phyloP scores from a whole-genome alignment of 495 filamentous ascomycete species.

The Penicillium bovifimosum region DNA sequence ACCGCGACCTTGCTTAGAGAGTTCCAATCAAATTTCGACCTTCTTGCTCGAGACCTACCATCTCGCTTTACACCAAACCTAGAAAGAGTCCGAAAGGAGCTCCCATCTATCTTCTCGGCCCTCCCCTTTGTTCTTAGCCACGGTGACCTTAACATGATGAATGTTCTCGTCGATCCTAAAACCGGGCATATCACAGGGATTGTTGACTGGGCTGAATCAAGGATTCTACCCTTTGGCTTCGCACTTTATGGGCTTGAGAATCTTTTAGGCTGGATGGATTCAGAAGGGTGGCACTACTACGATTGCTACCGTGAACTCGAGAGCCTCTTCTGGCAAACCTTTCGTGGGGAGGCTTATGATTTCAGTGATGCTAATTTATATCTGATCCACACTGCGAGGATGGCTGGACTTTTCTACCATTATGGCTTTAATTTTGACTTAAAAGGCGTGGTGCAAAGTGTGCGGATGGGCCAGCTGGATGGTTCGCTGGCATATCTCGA shows the following conservation, averaged over 20 bases:
- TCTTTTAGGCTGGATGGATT: slow-evolving; percentile 33
- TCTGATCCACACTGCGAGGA: slow-evolving; percentile 10
- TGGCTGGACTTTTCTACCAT: slow-evolving; percentile 16
- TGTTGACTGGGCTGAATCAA: slow-evolving; percentile 44
- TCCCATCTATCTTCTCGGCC: slow-evolving; percentile 26
- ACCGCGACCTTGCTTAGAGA: too few relatives aligned
- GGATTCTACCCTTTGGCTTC: slow-evolving; percentile 40
- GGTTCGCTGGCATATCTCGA: slow-evolving; percentile 14
- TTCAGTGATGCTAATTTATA: slow-evolving; percentile 13
- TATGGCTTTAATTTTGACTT: slow-evolving; percentile 9
- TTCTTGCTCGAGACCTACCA: background rate
- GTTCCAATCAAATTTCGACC: too few relatives aligned
- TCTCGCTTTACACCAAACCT: background rate
- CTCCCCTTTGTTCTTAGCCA: slow-evolving; percentile 42
- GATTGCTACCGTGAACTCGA: slow-evolving; percentile 14
- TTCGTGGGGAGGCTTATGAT: slow-evolving; percentile 10
- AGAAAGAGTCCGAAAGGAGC: slow-evolving; percentile 14
- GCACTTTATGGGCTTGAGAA: slow-evolving; percentile 39
- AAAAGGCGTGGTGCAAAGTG: background rate
- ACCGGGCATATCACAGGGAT: slow-evolving; percentile 39
- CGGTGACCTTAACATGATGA: slow-evolving; percentile 42
- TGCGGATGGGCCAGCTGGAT: slow-evolving; percentile 8
- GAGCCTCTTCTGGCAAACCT: slow-evolving; percentile 22
- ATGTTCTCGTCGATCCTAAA: slow-evolving; percentile 36
- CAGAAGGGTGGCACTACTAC: slow-evolving; percentile 35